phyloP scores from a whole-genome alignment of 768 basidiomycete genomes.

The Exidia glandulosa region DNA sequence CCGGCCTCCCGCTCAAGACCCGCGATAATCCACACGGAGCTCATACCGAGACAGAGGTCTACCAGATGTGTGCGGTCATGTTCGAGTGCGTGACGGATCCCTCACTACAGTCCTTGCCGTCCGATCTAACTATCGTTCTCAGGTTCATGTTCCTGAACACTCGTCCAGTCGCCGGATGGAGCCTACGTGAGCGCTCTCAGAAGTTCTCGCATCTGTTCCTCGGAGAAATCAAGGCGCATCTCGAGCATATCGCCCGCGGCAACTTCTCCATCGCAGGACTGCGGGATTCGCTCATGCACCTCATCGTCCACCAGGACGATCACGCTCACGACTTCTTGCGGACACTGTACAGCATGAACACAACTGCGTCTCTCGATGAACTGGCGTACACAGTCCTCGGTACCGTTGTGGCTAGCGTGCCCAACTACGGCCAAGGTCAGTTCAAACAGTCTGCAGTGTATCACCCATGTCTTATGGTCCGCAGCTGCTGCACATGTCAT shows the following conservation, averaged over 20 bases:
- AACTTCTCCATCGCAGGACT: slow-evolving; percentile 30
- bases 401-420: slow-evolving; percentile 52
- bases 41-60: slow-evolving; percentile 53
- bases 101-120: not conserved
- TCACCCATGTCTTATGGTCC: not conserved
- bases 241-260: slow-evolving; percentile 30
- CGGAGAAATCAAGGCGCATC: slow-evolving; percentile 41
- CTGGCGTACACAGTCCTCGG: slow-evolving; percentile 62
- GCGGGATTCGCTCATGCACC: slow-evolving; percentile 28
- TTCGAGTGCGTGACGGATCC: slow-evolving; percentile 41
- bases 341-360: slow-evolving; percentile 2
- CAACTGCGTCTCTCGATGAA: slow-evolving; percentile 47
- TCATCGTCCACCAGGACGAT: slow-evolving; percentile 29
- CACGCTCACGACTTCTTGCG: slow-evolving; percentile 24
- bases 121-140: not conserved
- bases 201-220: slow-evolving; percentile 43
- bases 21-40: slow-evolving; percentile 40
- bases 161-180: slow-evolving; percentile 47
- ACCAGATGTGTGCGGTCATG: slow-evolving; percentile 53
- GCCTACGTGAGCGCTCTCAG: slow-evolving; percentile 39
- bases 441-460: not conserved
- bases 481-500: slow-evolving; percentile 55
- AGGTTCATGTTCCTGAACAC: slow-evolving; percentile 72
- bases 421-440: slow-evolving; percentile 58
- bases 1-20: slow-evolving; percentile 61